Conservation (phyloP, 495 filamentous ascomycete species). For the Corynascus novoguineensis region DNA sequence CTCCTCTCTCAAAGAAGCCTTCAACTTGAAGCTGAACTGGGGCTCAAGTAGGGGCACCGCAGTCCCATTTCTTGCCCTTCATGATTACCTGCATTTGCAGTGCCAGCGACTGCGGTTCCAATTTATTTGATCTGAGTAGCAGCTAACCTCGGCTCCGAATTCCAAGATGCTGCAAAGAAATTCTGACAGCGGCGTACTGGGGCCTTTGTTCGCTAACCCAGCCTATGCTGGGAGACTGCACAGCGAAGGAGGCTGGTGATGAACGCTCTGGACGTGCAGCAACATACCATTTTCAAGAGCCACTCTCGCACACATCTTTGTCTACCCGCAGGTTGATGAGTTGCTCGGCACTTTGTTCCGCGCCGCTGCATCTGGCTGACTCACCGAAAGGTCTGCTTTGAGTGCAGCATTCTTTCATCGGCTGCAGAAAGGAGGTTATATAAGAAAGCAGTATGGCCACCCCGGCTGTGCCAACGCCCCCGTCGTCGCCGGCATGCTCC, state of each 20-base stretch:
- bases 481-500: background rate
- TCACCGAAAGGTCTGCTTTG: conserved; percentile 26
- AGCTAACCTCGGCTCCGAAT: background rate
- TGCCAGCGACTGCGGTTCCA: too few species aligned
- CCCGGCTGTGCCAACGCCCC: background rate
- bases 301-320: conserved; percentile 20
- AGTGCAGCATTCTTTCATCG: conserved; percentile 16
- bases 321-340: conserved; percentile 8
- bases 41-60: too few species aligned
- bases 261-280: conserved; percentile 10
- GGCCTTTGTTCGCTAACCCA: conserved; percentile 14
- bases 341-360: conserved; percentile 27
- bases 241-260: conserved; percentile 1
- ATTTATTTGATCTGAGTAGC: too few species aligned
- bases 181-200: conserved; percentile 15
- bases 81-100: too few species aligned
- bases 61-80: background rate
- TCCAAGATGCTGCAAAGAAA: conserved; percentile 3
- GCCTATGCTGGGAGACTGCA: background rate
- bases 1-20: too few species aligned
- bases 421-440: conserved; percentile 16
- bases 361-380: conserved; percentile 25
- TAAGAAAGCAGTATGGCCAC: conserved; percentile 21
- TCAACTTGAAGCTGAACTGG: background rate
- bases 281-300: background rate